Evolutionary conservation across 129 eudicot genomes (phyloP), one percentile per base, ranked within the genome.

Genomic region (Pseudognaphalium luteoalbum): DNA sequence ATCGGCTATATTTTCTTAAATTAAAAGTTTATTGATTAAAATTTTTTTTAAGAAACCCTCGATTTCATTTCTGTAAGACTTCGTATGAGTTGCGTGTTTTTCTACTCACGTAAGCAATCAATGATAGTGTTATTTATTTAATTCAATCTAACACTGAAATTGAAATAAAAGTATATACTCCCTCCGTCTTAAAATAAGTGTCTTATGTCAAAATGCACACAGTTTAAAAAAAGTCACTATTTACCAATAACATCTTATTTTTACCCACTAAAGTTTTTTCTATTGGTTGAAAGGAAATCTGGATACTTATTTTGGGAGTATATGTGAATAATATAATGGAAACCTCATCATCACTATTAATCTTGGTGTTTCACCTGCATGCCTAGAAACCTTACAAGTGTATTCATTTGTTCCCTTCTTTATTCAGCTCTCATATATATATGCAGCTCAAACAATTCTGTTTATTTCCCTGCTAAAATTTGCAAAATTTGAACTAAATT

Each of bases 301-400:
- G n/a, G n/a, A n/a, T n/a, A n/a, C n/a, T n/a, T n/a, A n/a, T n/a
- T n/a, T n/a, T n/a, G n/a, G n/a, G n/a, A n/a, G n/a, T 2, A 44
- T 2, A 44, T 20, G 32, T 54, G 58, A 32, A 37, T 20, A 19
- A 72, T 17, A 6, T 50, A 65, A 65, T 52, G 68, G 52, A 76
- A 67, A 65, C 32, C 72, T 52, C 50, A 4, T 73, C 67, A n/a
- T 20, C 74, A 47, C 68, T 11, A 70, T 74, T 76, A 78, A 76
- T 42, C 59, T 69, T 56, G 79, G 68, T 71, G 54, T 73, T 81
- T 60, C 71, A 81, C 63, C 80, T 83, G 92, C 92, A 85, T 89
- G 90, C 90, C 83, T 80, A 70, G 70, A 81, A 73, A 78, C 82
- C 87, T 88, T 79, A 76, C 88, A 83, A 81, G 80, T 83, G 65